Evolutionary conservation across 768 basidiomycete genomes (phyloP), one percentile per base, ranked within the genome.

Genomic region (Lactarius trivialis): DNA sequence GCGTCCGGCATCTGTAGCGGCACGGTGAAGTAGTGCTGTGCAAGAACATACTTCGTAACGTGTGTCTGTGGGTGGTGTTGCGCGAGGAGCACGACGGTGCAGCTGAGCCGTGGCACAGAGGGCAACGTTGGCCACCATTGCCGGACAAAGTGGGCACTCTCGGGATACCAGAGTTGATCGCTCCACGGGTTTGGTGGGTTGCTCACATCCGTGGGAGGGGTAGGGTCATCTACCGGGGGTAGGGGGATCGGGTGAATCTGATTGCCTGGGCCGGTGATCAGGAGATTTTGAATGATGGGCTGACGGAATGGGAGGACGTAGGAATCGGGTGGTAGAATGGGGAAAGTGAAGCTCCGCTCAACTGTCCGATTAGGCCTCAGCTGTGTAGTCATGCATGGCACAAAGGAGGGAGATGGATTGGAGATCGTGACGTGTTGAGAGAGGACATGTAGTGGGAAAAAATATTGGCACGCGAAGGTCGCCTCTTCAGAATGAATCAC

Each of bases 91-190:
- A 88, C 80, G 24, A 89, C 86, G 0, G 87, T 87, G 67, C 86
- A 88, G 72, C 86, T 88, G 9, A 88, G 78, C 28, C 82, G 77
- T 1, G 85, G 88, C 14, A 88, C 81, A 1, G 78, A 76, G 0
- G 83, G 78, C 3, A 89, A 72, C 3, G 81, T 83, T 1, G 88
- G 88, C 88, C 88, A 89, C 88, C 88, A 89, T 64, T 89, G 88
- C 11, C 88, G 82, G 5, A 89, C 86, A 63, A 89, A 89, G 72
- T 89, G 87, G 0, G 86, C 86, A 55, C 81, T 82, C 68, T 88
- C 87, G 15, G 86, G 85, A 64, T 82, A 84, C 86, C 86, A 89
- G 0, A 80, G 78, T 0, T 85, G 85, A 68, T 79, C 81, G 0
- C 85, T 85, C 70, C 81, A 88, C 1, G 86, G 87, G 61, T 87